Conservation (phyloP, 2,329 filamentous ascomycete genomes). For the Chrysoporthe deuterocubensis region DNA sequence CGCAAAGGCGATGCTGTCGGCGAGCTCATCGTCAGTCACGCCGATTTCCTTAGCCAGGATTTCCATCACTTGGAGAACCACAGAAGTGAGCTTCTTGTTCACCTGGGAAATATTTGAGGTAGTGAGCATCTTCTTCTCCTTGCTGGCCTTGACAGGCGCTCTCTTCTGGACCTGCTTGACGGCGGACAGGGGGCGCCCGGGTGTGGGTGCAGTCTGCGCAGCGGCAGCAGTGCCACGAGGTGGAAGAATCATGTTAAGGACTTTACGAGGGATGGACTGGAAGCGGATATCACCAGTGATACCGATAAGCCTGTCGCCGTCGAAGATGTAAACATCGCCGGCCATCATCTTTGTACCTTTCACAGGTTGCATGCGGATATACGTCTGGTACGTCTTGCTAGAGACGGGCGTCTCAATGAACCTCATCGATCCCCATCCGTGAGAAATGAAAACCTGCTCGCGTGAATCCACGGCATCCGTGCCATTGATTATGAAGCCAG, state of each 20-base stretch:
- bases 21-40: slow-evolving; percentile 57
- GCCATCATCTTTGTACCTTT: slow-evolving; percentile 55
- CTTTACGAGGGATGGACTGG: slow-evolving; percentile 67
- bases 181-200: slow-evolving; percentile 34
- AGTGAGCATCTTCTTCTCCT: slow-evolving; percentile 51
- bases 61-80: slow-evolving; percentile 52
- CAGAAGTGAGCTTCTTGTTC: slow-evolving; percentile 54
- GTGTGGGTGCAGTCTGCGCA: slow-evolving; percentile 38
- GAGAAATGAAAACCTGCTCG: slow-evolving; percentile 61
- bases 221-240: slow-evolving; percentile 53
- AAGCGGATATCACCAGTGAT: slow-evolving; percentile 64
- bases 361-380: slow-evolving; percentile 61
- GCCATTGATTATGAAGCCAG: slow-evolving; percentile 65
- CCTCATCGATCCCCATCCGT: slow-evolving; percentile 60
- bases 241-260: slow-evolving; percentile 69
- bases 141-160: slow-evolving; percentile 34
- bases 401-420: slow-evolving; percentile 51
- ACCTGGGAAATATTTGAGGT: slow-evolving; percentile 51
- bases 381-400: slow-evolving; percentile 56
- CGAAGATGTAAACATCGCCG: slow-evolving; percentile 60
- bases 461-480: slow-evolving; percentile 59
- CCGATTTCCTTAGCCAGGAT: slow-evolving; percentile 62
- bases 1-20: slow-evolving; percentile 58
- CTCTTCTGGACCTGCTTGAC: slow-evolving; percentile 38
- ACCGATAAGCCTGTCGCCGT: slow-evolving; percentile 54